Evolutionary conservation across 306 rosid genomes (phyloP).

Genomic region (Arachis hypogaea): DNA sequence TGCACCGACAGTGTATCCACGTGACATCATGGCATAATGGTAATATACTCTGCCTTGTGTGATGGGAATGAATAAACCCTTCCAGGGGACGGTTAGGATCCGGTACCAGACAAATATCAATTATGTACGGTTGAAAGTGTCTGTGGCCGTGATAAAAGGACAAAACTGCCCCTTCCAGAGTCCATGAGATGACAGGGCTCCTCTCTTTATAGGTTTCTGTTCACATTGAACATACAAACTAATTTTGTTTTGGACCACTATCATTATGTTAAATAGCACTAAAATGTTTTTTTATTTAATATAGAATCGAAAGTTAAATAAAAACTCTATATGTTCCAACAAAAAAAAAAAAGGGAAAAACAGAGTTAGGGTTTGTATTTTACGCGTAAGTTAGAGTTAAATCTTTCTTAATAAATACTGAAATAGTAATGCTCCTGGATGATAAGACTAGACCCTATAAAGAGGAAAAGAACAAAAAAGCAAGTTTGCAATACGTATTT

Average conservation of each 20-base stretch:
- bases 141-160: conserved; percentile 27
- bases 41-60: background rate
- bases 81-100: conserved; percentile 48
- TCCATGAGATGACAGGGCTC: conserved; percentile 38
- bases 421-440: too few relatives aligned
- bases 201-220: background rate
- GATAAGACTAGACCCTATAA: background rate
- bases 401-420: conserved; percentile 9
- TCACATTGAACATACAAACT: background rate
- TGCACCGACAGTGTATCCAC: conserved; percentile 65
- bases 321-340: too few relatives aligned
- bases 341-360: background rate
- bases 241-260: background rate
- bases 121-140: conserved; percentile 37
- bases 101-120: background rate
- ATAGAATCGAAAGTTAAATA: too few relatives aligned
- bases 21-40: conserved; percentile 43
- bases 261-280: background rate
- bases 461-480: background rate
- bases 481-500: conserved; percentile 39
- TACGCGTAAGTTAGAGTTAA: background rate
- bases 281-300: too few relatives aligned
- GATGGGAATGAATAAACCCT: conserved; percentile 27
- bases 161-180: conserved; percentile 22
- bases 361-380: background rate